Conservation (phyloP, 495 filamentous ascomycete genomes). For the Penicillium coffeae region DNA sequence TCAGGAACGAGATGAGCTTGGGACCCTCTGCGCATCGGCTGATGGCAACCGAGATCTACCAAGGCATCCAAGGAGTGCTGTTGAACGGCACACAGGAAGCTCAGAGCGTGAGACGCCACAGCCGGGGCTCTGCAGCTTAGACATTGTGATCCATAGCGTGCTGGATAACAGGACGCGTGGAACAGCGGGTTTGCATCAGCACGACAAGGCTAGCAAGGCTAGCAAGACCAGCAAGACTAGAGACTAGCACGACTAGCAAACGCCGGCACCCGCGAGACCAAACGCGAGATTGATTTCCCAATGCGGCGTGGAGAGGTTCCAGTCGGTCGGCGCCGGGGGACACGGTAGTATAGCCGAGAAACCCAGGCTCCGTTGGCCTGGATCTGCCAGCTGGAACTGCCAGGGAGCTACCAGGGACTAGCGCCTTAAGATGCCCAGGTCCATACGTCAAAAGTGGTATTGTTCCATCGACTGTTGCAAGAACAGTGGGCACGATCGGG, state of each 20-base stretch:
- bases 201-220: too few relatives aligned
- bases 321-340: background rate
- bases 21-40: slow-evolving; percentile 48
- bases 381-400: too few relatives aligned
- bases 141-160: slow-evolving; percentile 18
- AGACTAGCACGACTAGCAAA: too few relatives aligned
- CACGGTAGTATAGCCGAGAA: slow-evolving; percentile 9
- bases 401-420: background rate
- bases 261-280: background rate
- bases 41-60: slow-evolving; percentile 44
- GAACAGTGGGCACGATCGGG: slow-evolving; percentile 8
- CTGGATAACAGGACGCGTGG: background rate
- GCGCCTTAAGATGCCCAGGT: background rate
- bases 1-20: slow-evolving; percentile 52
- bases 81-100: slow-evolving; percentile 15
- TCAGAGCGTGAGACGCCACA: slow-evolving; percentile 9
- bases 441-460: slow-evolving; percentile 12
- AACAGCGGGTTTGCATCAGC: too few relatives aligned
- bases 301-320: background rate
- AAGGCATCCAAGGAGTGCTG: slow-evolving; percentile 39
- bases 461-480: slow-evolving; percentile 10
- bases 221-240: too few relatives aligned
- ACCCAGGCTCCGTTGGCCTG: background rate
- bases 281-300: background rate
- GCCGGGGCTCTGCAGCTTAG: slow-evolving; percentile 24